Base-by-base conservation (phyloP, 2,329 filamentous ascomycete genomes). In the Gaeumannomyces sp. region DNA sequence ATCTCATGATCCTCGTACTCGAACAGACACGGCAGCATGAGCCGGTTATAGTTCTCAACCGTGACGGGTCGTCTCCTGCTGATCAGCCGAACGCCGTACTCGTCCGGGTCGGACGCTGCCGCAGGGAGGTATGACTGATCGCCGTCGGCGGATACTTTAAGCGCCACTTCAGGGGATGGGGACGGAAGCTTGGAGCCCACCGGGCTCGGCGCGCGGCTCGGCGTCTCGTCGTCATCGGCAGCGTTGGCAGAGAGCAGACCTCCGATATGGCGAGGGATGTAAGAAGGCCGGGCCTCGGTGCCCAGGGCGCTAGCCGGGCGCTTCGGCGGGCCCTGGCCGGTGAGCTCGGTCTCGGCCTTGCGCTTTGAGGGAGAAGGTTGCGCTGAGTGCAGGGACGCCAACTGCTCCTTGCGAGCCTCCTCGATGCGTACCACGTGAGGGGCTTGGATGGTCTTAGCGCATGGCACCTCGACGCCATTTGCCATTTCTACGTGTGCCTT, bases 1-100 rank as follows among this genome's bases (percentile, higher is more conserved):
- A 87, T 87, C 70, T 87, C 83, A 65, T 80, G 76, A 11, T 81
- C 75, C 53, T 82, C 77, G 65, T 80, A 86, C 63, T 78, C 74
- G 67, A 82, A 83, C 0, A 78, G 68, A 8, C 75, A 75, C 14
- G 83, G 83, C 59, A 85, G 74, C 70, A 86, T 79, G 64, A 86
- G 79, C 31, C 81, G 83, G 69, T 84, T 85, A 70, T 81, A 79
- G 31, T 77, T 73, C 50, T 72, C 70, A n/a, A 71, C 72, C 62
- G 77, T 76, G 35, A 73, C 74, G 6, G 76, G 77, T 66, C 75
- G 73, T 56, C 73, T 68, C 66, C 74, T 74, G 56, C 75, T 77
- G 62, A 83, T 78, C 14, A 79, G 76, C 35, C 83, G 79, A 60
- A 83, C 80, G 35, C 83, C 84, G 66, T 78, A 78, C 45, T 81